Evolutionary conservation across 768 basidiomycete species (phyloP), one percentile per base, ranked within the genome.

Genomic region (Amylocystis lapponica): DNA sequence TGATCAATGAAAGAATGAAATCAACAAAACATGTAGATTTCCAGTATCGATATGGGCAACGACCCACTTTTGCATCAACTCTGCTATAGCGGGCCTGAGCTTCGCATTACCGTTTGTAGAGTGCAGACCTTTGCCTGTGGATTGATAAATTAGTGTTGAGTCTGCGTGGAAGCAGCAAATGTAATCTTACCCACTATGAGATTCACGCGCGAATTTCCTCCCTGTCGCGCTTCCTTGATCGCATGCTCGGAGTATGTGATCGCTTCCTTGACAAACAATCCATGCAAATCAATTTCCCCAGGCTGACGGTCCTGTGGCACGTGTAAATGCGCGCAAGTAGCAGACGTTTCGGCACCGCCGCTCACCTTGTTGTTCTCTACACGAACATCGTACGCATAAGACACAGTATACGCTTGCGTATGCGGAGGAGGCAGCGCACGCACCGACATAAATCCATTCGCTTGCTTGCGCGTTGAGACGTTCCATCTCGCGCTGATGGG

Each of bases 251-350:
- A 81, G 40, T 73, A 74, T 32, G 74, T 68, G 36, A 95, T 79
- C 17, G 93, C 90, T 65, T 98, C 95, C 57, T 90, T 91, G 48
- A 95, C 93, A 61, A 89, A 95, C 3, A 98, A 67, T 2, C 91
- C 94, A 57, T 97, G 94, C 19, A 97, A 66, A 62, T 97, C 89
- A 34, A 96, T 67, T 60, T 92, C 86, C 2, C 83, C 86, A 0
- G 74, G 73, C 45, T 75, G 62, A 39, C 82, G 81, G 47, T 86
- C 79, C 77, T 83, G 55, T 32, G n/a, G n/a, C n/a, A n/a, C n/a
- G n/a, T n/a, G n/a, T n/a, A n/a, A n/a, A n/a, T n/a, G n/a, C n/a
- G n/a, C n/a, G n/a, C n/a, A n/a, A n/a, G n/a, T n/a, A n/a, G n/a
- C n/a, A n/a, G n/a, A n/a, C n/a, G n/a, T n/a, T n/a, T n/a, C n/a